These are phyloP conservation scores for Pseudogymnoascus sp. DNA, from an alignment of 2,329 filamentous ascomycete species.

Conservation along the genomic window DNA sequence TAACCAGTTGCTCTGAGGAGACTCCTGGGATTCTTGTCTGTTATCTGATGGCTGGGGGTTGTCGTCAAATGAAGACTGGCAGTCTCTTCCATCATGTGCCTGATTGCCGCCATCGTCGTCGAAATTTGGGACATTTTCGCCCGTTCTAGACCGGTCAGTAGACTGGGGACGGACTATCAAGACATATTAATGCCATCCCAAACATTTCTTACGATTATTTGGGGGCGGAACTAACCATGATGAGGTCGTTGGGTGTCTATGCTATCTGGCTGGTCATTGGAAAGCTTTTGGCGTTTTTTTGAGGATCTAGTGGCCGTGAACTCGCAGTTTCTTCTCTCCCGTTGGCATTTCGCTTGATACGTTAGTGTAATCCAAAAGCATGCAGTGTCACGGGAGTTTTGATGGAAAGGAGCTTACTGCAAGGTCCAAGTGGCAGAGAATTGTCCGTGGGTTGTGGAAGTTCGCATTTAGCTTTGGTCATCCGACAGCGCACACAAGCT, in stretches of 20 bases:
- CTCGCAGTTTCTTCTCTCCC: constrained; percentile 42
- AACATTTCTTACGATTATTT: neutral
- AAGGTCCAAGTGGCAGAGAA: constrained; percentile 33
- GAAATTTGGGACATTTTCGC: neutral
- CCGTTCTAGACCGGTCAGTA: neutral
- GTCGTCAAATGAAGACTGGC: neutral
- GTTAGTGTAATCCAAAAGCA: neutral
- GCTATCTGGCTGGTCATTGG: neutral
- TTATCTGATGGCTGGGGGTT: neutral
- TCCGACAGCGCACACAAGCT: constrained; percentile 44
- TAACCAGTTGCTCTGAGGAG: neutral
- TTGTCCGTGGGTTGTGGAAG: constrained; percentile 31
- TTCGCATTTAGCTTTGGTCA: constrained; percentile 45
- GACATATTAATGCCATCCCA: neutral
- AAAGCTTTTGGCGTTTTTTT: constrained; percentile 22
- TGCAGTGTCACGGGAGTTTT: neutral
- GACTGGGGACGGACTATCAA: neutral
- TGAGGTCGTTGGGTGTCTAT: neutral
- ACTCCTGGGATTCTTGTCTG: neutral
- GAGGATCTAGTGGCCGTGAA: constrained; percentile 34
- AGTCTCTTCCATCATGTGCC: neutral
- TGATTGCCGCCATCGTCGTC: neutral
- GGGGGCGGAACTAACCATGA: neutral
- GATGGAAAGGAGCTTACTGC: constrained; percentile 20
- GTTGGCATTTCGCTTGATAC: constrained; percentile 34